Base-by-base conservation (phyloP, 2,329 filamentous ascomycete genomes). In the Colletotrichum endophyticum region DNA sequence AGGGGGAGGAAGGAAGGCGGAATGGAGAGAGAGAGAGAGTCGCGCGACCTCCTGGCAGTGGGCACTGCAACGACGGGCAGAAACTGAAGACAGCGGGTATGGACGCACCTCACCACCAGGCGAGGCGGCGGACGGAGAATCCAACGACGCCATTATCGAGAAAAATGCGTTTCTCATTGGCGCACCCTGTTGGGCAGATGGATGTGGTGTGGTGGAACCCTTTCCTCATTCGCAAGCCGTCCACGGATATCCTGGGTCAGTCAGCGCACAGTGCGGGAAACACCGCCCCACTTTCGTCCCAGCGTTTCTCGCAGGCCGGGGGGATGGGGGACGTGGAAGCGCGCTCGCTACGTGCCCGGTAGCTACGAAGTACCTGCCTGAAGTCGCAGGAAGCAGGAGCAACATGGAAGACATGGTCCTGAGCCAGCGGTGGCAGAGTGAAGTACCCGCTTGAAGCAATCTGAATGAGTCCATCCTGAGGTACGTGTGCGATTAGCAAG, bases 161-260 rank as follows among this genome's bases (percentile, higher is more conserved):
- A 22, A 56, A 28, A 30, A 27, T 70, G n/a, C 67, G 59, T 70
- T 44, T n/a, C 11, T 66, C 25, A 39, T 64, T 61, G 19, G 19
- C 34, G 56, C 19, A 70, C 30, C 16, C 34, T 57, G 53, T 28
- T 34, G n/a, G 61, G 70, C 30, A 53, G 39, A 11, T 44, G 39
- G 19, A 9, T 36, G 39, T 44, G 64, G 56, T 63, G 53, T 25
- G 30, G 34, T 62, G 66, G 36, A 36, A 44, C 39, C 66, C 72
- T 70, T 74, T 62, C 73, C 64, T 49, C 70, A 76, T 73, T 73
- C 63, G 70, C 64, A 73, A 63, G 70, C 57, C 73, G 57, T 76
- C 39, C 68, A 61, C 56, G 56, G 36, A 25, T 32, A 30, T 49
- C 34, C 66, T 19, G 39, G 61, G 36, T 63, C 57, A 34, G 63